Percentiles rank a stretch among this genome's conserved stretches.
Evolutionary conservation across 208 protist species (phyloP).

Genomic region (Trypanosoma melophagium): DNA sequence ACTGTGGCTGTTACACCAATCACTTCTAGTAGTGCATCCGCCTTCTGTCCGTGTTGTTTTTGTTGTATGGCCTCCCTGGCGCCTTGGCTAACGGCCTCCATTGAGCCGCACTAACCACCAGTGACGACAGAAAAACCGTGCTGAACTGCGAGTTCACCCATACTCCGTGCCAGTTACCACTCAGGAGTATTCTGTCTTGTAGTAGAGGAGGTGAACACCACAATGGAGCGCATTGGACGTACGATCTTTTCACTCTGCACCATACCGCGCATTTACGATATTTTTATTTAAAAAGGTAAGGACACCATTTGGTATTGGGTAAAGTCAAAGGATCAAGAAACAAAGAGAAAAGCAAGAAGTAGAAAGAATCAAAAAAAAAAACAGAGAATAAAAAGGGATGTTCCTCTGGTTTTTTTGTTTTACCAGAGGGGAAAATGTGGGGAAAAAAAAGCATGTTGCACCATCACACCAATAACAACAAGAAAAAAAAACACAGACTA

Average conservation of each 20-base stretch:
- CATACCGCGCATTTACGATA: too few relatives aligned
- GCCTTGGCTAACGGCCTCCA: constrained; percentile 74
- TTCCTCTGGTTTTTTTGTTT: too few relatives aligned
- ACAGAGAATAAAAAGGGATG: too few relatives aligned
- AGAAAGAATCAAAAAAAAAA: too few relatives aligned
- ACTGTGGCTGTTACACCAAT: constrained; percentile 52
- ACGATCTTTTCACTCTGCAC: constrained; percentile 16
- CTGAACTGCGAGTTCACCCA: constrained; percentile 45
- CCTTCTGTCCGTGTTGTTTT: constrained; percentile 6
- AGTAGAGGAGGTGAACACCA: constrained; percentile 69
- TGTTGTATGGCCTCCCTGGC: constrained; percentile 42
- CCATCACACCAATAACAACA: too few relatives aligned
- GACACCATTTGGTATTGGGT: too few relatives aligned
- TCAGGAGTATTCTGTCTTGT: constrained; percentile 39
- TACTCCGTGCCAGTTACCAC: constrained; percentile 49
- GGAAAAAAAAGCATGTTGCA: too few relatives aligned
- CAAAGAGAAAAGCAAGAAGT: too few relatives aligned
- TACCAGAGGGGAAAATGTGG: too few relatives aligned
- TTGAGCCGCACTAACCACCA: constrained; percentile 73
- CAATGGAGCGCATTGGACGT: constrained; percentile 32
- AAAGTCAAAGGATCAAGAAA: too few relatives aligned
- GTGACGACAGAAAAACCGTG: constrained; percentile 58
- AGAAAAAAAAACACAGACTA: too few relatives aligned
- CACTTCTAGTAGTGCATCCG: constrained; percentile 35
- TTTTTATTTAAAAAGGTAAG: too few relatives aligned